Evolutionary conservation across 768 basidiomycete genomes (phyloP), one percentile per base, ranked within the genome.

Genomic region (Pisolithus orientalis): DNA sequence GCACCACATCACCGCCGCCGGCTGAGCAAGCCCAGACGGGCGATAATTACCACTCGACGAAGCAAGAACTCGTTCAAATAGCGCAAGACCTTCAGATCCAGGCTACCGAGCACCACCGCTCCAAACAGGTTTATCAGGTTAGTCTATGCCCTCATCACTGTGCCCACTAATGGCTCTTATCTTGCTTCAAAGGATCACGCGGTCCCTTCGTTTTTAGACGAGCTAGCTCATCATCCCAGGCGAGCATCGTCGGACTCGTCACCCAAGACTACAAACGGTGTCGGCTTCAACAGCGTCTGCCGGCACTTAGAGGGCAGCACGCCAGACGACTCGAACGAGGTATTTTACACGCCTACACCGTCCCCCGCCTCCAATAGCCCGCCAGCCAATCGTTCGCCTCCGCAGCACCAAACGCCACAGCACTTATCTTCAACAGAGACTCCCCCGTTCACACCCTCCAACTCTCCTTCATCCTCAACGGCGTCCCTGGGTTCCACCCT

Each of bases 291-390:
- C n/a, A 43, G 27, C 49, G 9, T 17, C 47, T 21, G 6, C 25
- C 4, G 6, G 24, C 21, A n/a, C 29, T 24, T 24, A 14, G 32
- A 53, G 42, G 45, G 48, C 38, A 6, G 21, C 6, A 11, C 44
- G n/a, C 39, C 45, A 25, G 59, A 62, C 54, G 75, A 77, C 55
- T 55, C 61, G 14, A 75, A 73, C 54, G 66, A 69, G 34, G 70
- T 76, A 25, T 87, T 83, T 66, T 87, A 81, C 64, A 87, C 84
- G 1, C 83, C 84, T 16, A 69, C 73, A 53, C 69, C 78, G 11
- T 79, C 81, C 5, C 82, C 82, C 16, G 70, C 76, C 32, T 70
- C 75, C 3, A 21, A 21, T 21, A 21, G 21, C 21, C 21, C 21
- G 21, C 21, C 21, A 21, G 21, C 21, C 21, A 21, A 21, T 21